Evolutionary conservation across 805 yeast genomes (phyloP).

Genomic region (Candida piceae): DNA sequence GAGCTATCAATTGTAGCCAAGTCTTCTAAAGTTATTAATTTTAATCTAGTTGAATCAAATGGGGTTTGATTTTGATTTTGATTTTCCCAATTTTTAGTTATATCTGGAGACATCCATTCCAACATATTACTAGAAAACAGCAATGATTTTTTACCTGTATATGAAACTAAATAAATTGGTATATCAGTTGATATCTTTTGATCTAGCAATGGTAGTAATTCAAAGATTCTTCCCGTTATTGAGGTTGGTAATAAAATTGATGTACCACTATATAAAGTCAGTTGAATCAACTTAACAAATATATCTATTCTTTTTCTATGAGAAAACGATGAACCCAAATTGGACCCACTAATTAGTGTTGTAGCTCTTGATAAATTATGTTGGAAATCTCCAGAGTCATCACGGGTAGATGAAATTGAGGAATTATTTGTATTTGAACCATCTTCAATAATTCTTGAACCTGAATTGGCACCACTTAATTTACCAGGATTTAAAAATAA

Average conservation of each 20-base stretch:
- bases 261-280: conserved; percentile 69
- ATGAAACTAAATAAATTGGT: conserved; percentile 74
- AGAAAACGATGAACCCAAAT: conserved; percentile 58
- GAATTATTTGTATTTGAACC: background rate
- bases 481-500: conserved; percentile 76
- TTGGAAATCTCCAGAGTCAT: background rate
- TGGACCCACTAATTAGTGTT: conserved; percentile 70
- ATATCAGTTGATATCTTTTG: conserved; percentile 28
- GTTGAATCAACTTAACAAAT: conserved; percentile 57
- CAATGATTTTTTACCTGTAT: conserved; percentile 71
- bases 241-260: conserved; percentile 81
- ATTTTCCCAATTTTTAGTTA: conserved; percentile 80
- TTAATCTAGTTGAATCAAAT: conserved; percentile 58
- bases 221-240: conserved; percentile 75
- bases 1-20: conserved; percentile 46
- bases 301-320: conserved; percentile 60
- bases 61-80: conserved; percentile 67
- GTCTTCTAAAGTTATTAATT: conserved; percentile 53
- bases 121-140: conserved; percentile 83
- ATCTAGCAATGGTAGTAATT: conserved; percentile 46
- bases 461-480: background rate
- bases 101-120: conserved; percentile 92
- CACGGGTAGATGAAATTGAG: too few species aligned
- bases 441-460: background rate
- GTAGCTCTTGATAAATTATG: conserved; percentile 52